phyloP scores from a whole-genome alignment of 108 stramenopile species.

The Chaetoceros muelleri region DNA sequence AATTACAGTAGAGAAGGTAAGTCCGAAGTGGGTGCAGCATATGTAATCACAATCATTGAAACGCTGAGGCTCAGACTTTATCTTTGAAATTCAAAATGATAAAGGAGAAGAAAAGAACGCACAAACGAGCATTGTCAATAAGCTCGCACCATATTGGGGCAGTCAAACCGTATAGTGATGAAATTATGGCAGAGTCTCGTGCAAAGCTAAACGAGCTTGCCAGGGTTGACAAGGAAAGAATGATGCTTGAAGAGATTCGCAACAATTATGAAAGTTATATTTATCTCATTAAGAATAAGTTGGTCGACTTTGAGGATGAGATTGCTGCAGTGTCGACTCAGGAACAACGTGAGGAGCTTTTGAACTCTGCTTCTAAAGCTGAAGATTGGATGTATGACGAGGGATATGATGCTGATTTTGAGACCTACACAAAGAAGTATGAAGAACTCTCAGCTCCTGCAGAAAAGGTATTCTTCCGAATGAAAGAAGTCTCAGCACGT shows the following conservation, averaged over 20 bases:
- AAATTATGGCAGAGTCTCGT: constrained; percentile 67
- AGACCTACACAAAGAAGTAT: constrained; percentile 72
- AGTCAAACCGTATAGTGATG: constrained; percentile 50
- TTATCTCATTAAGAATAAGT: constrained; percentile 77
- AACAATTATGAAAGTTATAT: constrained; percentile 93
- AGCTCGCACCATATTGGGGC: constrained; percentile 39
- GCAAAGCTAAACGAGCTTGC: constrained; percentile 71
- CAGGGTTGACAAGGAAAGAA: constrained; percentile 75
- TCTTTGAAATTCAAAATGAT: too few species aligned
- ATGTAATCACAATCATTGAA: too few species aligned
- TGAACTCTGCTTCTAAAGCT: constrained; percentile 52
- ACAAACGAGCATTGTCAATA: constrained; percentile 49
- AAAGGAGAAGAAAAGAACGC: constrained; percentile 74
- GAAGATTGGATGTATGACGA: constrained; percentile 98
- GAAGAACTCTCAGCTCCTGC: constrained; percentile 70
- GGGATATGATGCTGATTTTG: constrained; percentile 79
- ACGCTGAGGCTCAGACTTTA: too few species aligned
- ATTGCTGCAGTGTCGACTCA: constrained; percentile 81
- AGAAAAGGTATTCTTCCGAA: constrained; percentile 76
- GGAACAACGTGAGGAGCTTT: constrained; percentile 84
- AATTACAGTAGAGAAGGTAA: constrained; percentile 9
- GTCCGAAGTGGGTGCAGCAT: too few species aligned
- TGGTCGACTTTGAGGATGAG: constrained; percentile 69
- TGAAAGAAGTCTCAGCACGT: constrained; percentile 67
- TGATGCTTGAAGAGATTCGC: constrained; percentile 82